Evolutionary conservation across 1,139 yeast species (phyloP), one percentile per base, ranked within the genome.

Genomic region (Geotrichum siamense): DNA sequence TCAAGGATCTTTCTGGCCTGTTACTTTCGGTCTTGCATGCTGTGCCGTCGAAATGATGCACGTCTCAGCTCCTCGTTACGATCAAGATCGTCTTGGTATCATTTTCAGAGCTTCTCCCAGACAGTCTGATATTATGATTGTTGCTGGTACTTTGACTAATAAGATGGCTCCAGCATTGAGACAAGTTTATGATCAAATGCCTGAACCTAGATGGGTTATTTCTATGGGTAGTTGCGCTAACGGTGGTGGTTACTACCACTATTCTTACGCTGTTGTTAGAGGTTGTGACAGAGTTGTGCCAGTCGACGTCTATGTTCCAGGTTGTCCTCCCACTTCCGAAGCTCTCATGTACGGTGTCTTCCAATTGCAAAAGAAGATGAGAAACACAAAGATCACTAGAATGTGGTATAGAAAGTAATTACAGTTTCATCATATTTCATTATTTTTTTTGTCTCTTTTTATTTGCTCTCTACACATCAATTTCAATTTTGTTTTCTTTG

Each of bases 11-110:
- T 84, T 85, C 65, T 85, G 95, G 95, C 95, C 95, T 12, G 93
- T 84, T 43, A 85, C 95, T 39, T 85, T 85, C 65, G 95, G 94
- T 34, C 71, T 84, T 59, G 94, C 94, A 6, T 84, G 94, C 68
- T 84, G 94, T 70, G 94, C 94, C 51, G 94, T 85, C 38, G 95
- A 85, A 68, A 85, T 85, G 95, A 85, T 85, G 95, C 95, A 85
- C 67, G 85, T 82, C 37, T 85, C 94, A 23, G 79, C 94, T 48
- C 94, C 95, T 51, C 74, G 95, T 64, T 85, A 85, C 68, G 95
- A 85, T 69, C 94, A 85, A 69, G 95, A 85, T 71, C 78, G 95
- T 64, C 72, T 85, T 63, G 95, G 95, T 58, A 84, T 85, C 62
- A 85, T 85, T 75, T 85, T 85, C 77, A 80, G 95, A 72, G 94